Conservation (phyloP, 2,329 filamentous ascomycete genomes). For the Lasiodiplodia sp. region DNA sequence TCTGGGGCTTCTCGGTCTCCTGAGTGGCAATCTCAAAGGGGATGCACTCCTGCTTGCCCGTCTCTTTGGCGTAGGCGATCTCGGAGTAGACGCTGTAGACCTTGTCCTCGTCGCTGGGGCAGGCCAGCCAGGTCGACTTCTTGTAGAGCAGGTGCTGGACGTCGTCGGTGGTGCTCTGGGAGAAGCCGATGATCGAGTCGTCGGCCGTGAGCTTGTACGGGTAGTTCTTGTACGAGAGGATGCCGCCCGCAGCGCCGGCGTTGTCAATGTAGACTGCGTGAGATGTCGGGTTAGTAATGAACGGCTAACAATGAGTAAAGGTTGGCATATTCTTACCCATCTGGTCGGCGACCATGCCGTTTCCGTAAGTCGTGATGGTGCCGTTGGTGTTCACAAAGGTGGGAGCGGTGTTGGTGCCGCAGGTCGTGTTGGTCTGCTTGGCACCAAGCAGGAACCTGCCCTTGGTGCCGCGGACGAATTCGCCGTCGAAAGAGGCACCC, state of each 20-base stretch:
- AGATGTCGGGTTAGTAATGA: no score
- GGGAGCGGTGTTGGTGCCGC: conserved; percentile 1
- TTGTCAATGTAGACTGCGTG: conserved; percentile 15
- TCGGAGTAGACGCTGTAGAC: conserved; percentile 14
- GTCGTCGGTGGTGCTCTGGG: not conserved
- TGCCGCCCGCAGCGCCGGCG: conserved; percentile 12
- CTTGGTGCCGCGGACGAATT: conserved; percentile 3
- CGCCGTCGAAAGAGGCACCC: conserved; percentile 12
- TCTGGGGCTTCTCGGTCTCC: not conserved
- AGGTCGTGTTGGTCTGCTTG: conserved; percentile 16
- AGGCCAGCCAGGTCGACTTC: conserved; percentile 7
- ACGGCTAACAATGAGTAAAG: no score
- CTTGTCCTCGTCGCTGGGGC: not conserved
- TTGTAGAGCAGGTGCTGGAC: conserved; percentile 4
- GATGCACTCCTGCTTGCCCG: conserved; percentile 10
- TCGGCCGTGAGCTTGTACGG: conserved; percentile 7
- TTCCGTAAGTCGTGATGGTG: conserved; percentile 19
- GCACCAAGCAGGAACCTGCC: conserved; percentile 16
- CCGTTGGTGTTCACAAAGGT: conserved; percentile 1
- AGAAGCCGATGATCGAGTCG: conserved; percentile 2
- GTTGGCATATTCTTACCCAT: no score
- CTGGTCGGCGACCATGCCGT: conserved; percentile 12
- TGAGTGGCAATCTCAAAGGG: conserved; percentile 8
- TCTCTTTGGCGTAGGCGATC: not conserved
- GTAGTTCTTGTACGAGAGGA: conserved; percentile 22